Conservation (phyloP, 306 rosid genomes). For the Trichosanthes truncata region DNA sequence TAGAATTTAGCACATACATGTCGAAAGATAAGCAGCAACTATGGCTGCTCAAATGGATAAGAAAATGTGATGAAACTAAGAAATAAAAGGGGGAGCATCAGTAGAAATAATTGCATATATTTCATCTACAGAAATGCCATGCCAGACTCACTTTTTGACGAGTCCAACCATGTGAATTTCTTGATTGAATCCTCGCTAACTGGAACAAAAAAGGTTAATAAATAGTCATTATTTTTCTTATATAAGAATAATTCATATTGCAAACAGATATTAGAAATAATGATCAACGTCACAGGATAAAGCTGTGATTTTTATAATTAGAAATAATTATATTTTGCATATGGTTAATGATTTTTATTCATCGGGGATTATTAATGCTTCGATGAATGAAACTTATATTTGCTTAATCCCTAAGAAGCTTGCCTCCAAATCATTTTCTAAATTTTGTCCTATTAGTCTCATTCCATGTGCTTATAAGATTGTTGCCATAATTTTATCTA, state of each 20-base stretch:
- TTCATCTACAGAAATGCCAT: neutral
- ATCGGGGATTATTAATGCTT: too few relatives aligned
- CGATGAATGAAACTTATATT: too few relatives aligned
- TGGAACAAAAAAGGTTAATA: slow-evolving; percentile 23
- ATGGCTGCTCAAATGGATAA: neutral
- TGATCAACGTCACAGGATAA: neutral
- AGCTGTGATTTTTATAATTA: too few relatives aligned
- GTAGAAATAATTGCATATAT: neutral
- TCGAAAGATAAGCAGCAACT: neutral
- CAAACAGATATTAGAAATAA: neutral
- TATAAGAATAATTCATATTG: neutral
- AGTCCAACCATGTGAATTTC: slow-evolving; percentile 72
- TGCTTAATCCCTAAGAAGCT: too few relatives aligned
- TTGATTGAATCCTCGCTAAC: slow-evolving; percentile 62
- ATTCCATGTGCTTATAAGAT: too few relatives aligned
- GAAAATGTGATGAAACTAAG: neutral
- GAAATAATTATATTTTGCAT: too few relatives aligned
- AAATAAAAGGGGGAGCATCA: neutral
- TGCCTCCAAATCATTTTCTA: too few relatives aligned
- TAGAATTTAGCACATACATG: neutral
- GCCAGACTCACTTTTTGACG: slow-evolving; percentile 76
- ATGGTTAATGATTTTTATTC: too few relatives aligned
- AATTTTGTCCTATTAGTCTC: too few relatives aligned
- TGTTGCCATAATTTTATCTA: too few relatives aligned
- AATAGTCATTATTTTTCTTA: neutral